phyloP scores from a whole-genome alignment of 495 filamentous ascomycete species.

The Aspergillus wentii region DNA sequence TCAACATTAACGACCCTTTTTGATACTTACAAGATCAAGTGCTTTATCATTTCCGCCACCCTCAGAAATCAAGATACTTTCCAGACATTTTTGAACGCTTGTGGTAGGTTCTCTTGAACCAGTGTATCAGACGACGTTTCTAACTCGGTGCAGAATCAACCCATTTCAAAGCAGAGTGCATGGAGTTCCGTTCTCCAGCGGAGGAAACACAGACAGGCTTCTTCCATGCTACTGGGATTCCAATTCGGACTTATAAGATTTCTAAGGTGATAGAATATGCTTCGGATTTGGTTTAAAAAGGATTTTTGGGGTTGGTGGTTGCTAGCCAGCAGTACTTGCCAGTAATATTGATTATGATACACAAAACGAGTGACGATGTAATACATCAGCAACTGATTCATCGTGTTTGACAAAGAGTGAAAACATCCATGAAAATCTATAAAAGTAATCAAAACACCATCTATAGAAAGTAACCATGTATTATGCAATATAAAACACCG shows the following conservation, averaged over 20 bases:
- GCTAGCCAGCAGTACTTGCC: too few species aligned
- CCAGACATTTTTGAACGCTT: conserved; percentile 48
- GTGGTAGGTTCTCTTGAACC: conserved; percentile 45
- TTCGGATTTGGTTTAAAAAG: too few species aligned
- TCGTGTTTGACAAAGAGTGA: too few species aligned
- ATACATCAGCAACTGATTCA: too few species aligned
- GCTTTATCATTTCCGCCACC: conserved; percentile 55
- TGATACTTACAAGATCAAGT: conserved; percentile 35
- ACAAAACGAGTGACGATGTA: too few species aligned
- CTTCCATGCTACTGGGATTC: conserved; percentile 49
- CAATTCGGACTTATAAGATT: conserved; percentile 43
- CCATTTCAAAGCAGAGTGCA: conserved; percentile 33
- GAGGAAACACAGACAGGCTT: conserved; percentile 50
- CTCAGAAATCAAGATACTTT: conserved; percentile 62
- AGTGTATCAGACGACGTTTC: neutral
- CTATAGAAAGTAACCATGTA: too few species aligned
- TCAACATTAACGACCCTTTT: conserved; percentile 53
- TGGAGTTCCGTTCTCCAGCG: conserved; percentile 39
- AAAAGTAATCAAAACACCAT: too few species aligned
- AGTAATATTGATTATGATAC: too few species aligned
- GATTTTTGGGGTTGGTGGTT: too few species aligned
- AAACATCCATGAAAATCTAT: too few species aligned
- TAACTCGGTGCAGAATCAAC: conserved; percentile 22
- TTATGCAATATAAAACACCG: too few species aligned
- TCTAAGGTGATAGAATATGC: conserved; percentile 4